Evolutionary conservation across 768 basidiomycete genomes (phyloP), one percentile per base, ranked within the genome.

Genomic region (Myochromella boudieri): DNA sequence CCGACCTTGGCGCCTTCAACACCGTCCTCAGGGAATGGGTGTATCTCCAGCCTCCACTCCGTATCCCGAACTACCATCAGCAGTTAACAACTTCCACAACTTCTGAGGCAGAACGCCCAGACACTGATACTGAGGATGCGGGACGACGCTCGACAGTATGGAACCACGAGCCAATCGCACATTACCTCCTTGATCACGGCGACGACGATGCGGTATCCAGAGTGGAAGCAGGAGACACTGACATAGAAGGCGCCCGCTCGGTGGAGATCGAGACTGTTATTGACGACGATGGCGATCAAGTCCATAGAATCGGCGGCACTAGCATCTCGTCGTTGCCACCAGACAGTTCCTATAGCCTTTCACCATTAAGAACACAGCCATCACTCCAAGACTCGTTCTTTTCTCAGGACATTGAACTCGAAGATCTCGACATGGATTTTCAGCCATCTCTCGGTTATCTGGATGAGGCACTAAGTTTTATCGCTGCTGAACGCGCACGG

Each of bases 1-100:
- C 86, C 33, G 85, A 87, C 63, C 73, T 89, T 6, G 87, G 87
- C 6, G 83, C 84, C 7, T 88, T 89, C 63, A 77, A 71, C 11
- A 72, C 78, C 27, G 84, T 89, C 18, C 77, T 89, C 37, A 75
- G 85, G n/a, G 85, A 82, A 44, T 70, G 82, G 64, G 73, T 60
- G 15, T 75, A 83, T 45, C 60, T 83, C 0, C 80, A 82, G 50
- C 81, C 71, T 3, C 63, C 62, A 38, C 74, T 70, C 14, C 65
- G 75, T 34, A 68, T 66, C 7, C 68, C 66, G 6, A 27, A 52
- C 2, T 53, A 57, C 28, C 49, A 48, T 18, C 41, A 49, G 15
- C 37, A 56, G 32, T 38, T 51, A n/a, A 49, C 58, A 37, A 44
- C 21, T 42, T 27, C 28, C 28, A 43, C 48, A 9, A 39, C 33